These are phyloP conservation scores for Ocimum tenuiflorum DNA, from an alignment of 257 asterid genomes.

Conservation along the genomic window DNA sequence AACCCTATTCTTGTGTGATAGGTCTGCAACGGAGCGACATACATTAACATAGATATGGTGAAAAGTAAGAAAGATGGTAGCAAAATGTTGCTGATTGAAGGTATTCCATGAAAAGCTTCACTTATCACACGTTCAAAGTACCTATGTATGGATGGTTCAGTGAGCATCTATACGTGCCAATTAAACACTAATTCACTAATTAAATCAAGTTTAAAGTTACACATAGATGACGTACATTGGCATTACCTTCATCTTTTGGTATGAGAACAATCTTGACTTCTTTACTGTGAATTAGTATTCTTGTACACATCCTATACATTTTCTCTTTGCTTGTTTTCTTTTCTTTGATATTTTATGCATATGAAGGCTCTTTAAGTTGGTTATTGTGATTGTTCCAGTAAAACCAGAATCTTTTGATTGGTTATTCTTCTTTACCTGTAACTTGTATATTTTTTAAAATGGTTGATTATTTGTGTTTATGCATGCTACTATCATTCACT, in stretches of 20 bases:
- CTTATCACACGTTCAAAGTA: neutral
- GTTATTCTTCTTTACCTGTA: neutral
- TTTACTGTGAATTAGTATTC: neutral
- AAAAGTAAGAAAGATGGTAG: conserved; percentile 67
- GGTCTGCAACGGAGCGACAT: conserved; percentile 85
- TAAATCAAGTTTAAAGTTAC: conserved; percentile 12
- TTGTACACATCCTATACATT: neutral
- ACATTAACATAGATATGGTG: conserved; percentile 67
- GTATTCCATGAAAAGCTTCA: conserved; percentile 6
- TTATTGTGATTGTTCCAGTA: neutral
- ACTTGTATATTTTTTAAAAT: conserved; percentile 1
- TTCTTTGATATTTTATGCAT: neutral
- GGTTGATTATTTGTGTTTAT: neutral
- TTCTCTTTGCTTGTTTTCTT: neutral
- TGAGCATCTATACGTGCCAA: neutral
- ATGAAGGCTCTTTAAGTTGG: neutral
- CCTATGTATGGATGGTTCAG: neutral
- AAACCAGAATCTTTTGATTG: neutral
- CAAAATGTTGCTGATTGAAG: conserved; percentile 87
- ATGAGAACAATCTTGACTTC: neutral
- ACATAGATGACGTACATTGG: neutral
- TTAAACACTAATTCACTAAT: neutral
- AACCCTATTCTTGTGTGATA: conserved; percentile 22
- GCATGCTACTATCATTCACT: neutral
- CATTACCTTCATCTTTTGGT: neutral